A percentile compares a stretch with the other conserved stretches of the same genome.
These are phyloP conservation scores for Plantago coronopus DNA, from an alignment of 305 asterid species.

Conservation along the genomic window DNA sequence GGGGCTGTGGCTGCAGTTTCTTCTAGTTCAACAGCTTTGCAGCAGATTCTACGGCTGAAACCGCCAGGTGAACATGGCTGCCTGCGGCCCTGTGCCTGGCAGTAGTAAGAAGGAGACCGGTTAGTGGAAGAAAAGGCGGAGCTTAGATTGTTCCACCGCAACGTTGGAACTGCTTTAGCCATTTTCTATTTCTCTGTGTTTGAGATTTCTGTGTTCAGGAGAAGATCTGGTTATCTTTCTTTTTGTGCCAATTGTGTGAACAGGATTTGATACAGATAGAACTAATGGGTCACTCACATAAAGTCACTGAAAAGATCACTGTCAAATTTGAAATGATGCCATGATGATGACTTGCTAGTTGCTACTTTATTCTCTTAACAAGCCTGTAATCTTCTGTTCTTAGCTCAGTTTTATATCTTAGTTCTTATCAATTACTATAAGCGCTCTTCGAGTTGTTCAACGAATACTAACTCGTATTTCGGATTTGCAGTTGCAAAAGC, in stretches of 20 bases:
- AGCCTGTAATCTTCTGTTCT: no score
- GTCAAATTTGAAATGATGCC: background rate
- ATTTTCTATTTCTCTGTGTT: constrained; percentile 20
- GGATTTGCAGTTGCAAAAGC: no score
- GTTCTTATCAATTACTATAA: no score
- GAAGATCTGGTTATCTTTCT: constrained; percentile 39
- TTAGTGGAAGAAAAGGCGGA: constrained; percentile 37
- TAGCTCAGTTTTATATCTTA: no score
- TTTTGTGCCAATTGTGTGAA: constrained; percentile 48
- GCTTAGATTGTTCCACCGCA: constrained; percentile 36
- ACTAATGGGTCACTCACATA: background rate
- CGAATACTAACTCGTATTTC: no score
- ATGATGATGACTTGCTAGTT: no score
- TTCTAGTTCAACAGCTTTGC: constrained; percentile 42
- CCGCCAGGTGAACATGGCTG: constrained; percentile 12
- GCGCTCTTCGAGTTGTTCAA: no score
- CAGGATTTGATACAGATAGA: constrained; percentile 20
- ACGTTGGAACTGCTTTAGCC: constrained; percentile 50
- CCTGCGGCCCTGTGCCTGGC: constrained; percentile 16
- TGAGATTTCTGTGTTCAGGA: constrained; percentile 18
- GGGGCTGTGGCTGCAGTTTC: constrained; percentile 18
- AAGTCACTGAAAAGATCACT: constrained; percentile 1
- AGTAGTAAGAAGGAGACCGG: constrained; percentile 31
- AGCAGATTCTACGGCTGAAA: constrained; percentile 24
- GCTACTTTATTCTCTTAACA: no score